Base-by-base conservation (phyloP, 148 eudicot genomes). In the Persicaria tinctoria region DNA sequence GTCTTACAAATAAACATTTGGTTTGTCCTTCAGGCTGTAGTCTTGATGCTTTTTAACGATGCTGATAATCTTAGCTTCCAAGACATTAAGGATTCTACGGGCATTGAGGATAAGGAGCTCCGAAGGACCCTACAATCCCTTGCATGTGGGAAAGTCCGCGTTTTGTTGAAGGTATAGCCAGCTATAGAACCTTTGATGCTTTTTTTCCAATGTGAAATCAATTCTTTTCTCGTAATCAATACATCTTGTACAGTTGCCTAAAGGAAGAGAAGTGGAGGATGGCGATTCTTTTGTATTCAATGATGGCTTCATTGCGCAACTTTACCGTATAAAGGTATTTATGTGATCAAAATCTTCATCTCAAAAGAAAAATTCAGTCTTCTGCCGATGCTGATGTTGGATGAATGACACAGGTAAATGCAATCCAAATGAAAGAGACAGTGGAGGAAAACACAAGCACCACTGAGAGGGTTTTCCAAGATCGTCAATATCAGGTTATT, bases 111-210 rank as follows among this genome's bases (percentile, higher is more conserved):
- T 75, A 94, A 91, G 84, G 98, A 94, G 78, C 86, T 91, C 79
- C 84, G 93, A 44, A 87, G 98, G 79, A 94, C 97, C 72, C 81
- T 94, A 62, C 98, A 90, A 80, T 94, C 98, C 75, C 98, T 94
- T 82, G 98, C 98, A 47, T 91, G 97, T 77, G 98, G 98, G 17
- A 94, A 94, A 87, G 85, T 94, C 57, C 96, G 98, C n/a, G 93
- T 92, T 73, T 97, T 94, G 74, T 89, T 79, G 74, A 94, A 94
- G 88, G 98, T 94, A 79, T 54, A 17, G 7, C 57, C 72, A 48
- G 5, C 17, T 66, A 8, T 66, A 4, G 5, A 41, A 38, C 41
- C 70, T 38, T 66, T 66, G 46, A 5, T 66, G 18, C 47, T 50
- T 50, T 50, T 66, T 13, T 66, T 12, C 41, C 41, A 13, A 38